Percentiles rank a stretch among this genome's conserved stretches.
These are phyloP conservation scores for Dipteronia dyeriana DNA, from an alignment of 345 rosid genomes.

Conservation along the genomic window DNA sequence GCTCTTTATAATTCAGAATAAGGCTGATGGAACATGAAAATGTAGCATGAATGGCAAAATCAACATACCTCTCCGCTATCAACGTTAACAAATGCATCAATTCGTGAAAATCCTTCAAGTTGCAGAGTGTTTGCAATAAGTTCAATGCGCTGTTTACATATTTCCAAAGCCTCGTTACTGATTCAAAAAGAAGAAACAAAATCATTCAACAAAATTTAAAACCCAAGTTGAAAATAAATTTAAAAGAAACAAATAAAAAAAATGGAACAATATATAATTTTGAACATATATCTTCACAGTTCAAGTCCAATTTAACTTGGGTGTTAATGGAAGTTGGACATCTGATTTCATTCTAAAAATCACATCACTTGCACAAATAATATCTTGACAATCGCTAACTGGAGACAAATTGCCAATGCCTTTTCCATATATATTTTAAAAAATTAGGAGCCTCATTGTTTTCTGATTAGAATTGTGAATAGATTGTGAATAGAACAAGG, in stretches of 20 bases:
- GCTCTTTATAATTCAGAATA: slow-evolving; percentile 2
- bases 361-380: too few relatives aligned
- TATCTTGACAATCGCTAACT: not conserved
- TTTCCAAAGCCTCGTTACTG: slow-evolving; percentile 67
- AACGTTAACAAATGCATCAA: slow-evolving; percentile 88
- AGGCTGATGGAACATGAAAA: not conserved
- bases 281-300: not conserved
- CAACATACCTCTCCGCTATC: slow-evolving; percentile 84
- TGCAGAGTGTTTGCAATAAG: slow-evolving; percentile 73
- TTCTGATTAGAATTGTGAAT: too few relatives aligned
- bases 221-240: not conserved
- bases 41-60: not conserved
- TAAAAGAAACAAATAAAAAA: not conserved
- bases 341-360: not conserved
- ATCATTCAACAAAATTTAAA: slow-evolving; percentile 7
- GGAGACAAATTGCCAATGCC: too few relatives aligned
- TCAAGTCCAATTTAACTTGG: too few relatives aligned
- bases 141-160: slow-evolving; percentile 71
- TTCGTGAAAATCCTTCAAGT: slow-evolving; percentile 86
- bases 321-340: not conserved
- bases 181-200: slow-evolving; percentile 19
- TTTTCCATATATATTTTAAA: too few relatives aligned
- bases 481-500: too few relatives aligned
- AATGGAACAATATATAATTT: not conserved
- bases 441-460: too few relatives aligned